Percentiles rank a stretch among this genome's conserved stretches.
Conservation (phyloP, 768 basidiomycete species). For the Leccinum longicurvipes region DNA sequence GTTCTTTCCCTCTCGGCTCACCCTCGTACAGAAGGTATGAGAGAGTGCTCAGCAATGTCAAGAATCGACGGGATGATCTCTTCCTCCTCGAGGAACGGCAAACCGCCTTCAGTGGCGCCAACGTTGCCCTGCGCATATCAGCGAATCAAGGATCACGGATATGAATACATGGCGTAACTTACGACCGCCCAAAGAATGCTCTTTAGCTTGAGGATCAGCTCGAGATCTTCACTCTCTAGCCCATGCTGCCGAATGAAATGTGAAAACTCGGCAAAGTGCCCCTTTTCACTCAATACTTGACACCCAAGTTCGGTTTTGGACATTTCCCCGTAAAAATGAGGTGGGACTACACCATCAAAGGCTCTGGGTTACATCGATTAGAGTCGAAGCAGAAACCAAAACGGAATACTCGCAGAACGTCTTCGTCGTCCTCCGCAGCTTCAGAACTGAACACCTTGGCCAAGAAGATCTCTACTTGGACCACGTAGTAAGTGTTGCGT, state of each 20-base stretch:
- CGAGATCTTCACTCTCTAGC: conserved; percentile 77
- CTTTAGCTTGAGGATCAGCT: conserved; percentile 86
- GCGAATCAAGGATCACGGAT: not conserved
- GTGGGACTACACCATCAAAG: conserved; percentile 85
- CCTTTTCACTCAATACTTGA: conserved; percentile 84
- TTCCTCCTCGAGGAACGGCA: conserved; percentile 95
- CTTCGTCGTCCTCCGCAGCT: conserved; percentile 62
- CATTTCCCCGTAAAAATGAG: conserved; percentile 98
- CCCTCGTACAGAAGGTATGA: conserved; percentile 91
- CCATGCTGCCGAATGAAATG: conserved; percentile 87
- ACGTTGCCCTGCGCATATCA: conserved; percentile 74
- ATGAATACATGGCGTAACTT: conserved; percentile 31
- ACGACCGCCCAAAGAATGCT: conserved; percentile 97
- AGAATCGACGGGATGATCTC: conserved; percentile 89
- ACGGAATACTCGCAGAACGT: conserved; percentile 44
- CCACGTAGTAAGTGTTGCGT: conserved; percentile 89
- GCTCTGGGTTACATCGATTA: conserved; percentile 38
- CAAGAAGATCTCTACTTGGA: conserved; percentile 91
- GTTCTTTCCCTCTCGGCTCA: conserved; percentile 39
- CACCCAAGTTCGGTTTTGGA: conserved; percentile 95
- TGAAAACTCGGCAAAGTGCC: conserved; percentile 88
- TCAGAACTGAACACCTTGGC: conserved; percentile 67
- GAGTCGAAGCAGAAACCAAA: not conserved
- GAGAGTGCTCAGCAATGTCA: conserved; percentile 87
- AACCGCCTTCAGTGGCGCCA: conserved; percentile 83